Evolutionary conservation across 495 filamentous ascomycete species (phyloP).

Genomic region (Venustampulla echinocandica): DNA sequence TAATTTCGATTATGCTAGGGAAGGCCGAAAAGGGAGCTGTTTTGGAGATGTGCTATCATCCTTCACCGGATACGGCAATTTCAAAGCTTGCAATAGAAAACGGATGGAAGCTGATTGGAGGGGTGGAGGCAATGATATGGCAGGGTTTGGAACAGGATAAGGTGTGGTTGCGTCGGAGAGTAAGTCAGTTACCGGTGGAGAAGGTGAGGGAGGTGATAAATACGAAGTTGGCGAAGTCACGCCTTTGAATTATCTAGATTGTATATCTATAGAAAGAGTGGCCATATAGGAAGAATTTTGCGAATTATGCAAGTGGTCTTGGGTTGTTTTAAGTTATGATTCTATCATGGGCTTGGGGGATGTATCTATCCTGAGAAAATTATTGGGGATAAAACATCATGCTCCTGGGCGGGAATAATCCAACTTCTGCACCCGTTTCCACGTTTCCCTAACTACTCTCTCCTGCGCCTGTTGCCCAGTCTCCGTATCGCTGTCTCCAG

Average conservation of each 20-base stretch:
- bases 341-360: too few species aligned
- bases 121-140: constrained; percentile 65
- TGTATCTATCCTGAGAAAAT: too few species aligned
- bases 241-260: too few species aligned
- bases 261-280: too few species aligned
- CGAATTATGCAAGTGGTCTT: too few species aligned
- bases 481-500: constrained; percentile 49
- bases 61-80: constrained; percentile 56
- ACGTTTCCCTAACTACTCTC: constrained; percentile 57
- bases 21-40: constrained; percentile 49
- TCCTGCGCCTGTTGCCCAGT: constrained; percentile 55
- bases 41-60: constrained; percentile 76
- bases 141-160: constrained; percentile 65
- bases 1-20: constrained; percentile 49
- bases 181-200: constrained; percentile 40
- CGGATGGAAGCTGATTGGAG: constrained; percentile 62
- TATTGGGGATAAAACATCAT: too few species aligned
- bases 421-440: constrained; percentile 51
- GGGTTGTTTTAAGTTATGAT: too few species aligned
- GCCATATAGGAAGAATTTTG: too few species aligned
- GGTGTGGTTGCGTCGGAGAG: constrained; percentile 38
- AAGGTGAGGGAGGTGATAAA: constrained; percentile 35
- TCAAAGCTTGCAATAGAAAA: constrained; percentile 42
- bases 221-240: constrained; percentile 14
- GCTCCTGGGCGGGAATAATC: constrained; percentile 52